Percentiles rank a stretch among this genome's conserved stretches.
phyloP scores from a whole-genome alignment of 2,329 filamentous ascomycete genomes.

The Talaromyces rugulosus region DNA sequence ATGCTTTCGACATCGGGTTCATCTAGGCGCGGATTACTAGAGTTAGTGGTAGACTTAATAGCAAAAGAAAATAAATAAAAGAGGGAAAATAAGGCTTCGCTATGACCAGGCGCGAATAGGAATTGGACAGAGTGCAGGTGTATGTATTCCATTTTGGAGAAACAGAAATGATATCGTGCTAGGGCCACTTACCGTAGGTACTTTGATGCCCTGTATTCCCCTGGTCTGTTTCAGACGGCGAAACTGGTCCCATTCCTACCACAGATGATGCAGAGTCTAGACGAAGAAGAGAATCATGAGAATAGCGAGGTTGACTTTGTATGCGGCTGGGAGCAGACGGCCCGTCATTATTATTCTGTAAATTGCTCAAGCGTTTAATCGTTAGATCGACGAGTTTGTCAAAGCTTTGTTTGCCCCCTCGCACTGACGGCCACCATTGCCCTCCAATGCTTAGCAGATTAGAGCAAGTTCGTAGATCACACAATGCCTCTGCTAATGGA shows the following conservation, averaged over 20 bases:
- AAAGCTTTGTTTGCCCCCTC: slow-evolving; percentile 28
- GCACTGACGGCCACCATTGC: slow-evolving; percentile 39
- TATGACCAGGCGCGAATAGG: no score
- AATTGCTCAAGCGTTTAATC: slow-evolving; percentile 17
- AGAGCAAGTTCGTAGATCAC: slow-evolving; percentile 29
- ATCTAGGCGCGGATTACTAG: background rate
- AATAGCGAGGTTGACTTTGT: background rate
- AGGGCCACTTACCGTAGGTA: background rate
- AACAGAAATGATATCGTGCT: background rate
- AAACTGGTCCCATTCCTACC: background rate
- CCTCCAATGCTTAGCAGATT: slow-evolving; percentile 37
- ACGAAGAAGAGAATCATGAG: background rate
- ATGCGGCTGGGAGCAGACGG: background rate
- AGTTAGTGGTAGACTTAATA: background rate
- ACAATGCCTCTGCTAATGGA: slow-evolving; percentile 19
- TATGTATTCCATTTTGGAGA: background rate
- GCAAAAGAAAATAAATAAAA: background rate
- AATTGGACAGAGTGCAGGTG: no score
- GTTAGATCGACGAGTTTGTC: slow-evolving; percentile 27
- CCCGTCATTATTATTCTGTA: slow-evolving; percentile 8
- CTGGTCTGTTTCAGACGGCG: background rate
- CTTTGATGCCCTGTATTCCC: background rate
- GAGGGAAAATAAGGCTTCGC: no score
- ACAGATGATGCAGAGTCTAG: background rate
- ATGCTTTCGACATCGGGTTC: slow-evolving; percentile 11